Conservation (phyloP, 352 stramenopile genomes). For the Pythium dissotocum region DNA sequence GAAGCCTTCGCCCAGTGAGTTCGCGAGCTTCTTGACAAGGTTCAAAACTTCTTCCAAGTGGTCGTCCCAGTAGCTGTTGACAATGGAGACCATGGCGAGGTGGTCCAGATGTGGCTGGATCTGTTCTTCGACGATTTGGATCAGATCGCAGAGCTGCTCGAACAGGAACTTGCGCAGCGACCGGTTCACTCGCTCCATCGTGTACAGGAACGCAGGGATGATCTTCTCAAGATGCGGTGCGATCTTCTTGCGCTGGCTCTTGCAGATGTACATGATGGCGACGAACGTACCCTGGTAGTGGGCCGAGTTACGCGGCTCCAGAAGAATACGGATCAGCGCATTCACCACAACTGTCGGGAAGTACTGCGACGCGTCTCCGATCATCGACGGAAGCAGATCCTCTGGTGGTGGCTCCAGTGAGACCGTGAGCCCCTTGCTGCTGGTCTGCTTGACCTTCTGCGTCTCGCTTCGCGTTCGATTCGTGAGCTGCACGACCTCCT, state of each 20-base stretch:
- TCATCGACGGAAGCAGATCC: constrained; percentile 82
- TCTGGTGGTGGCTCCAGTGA: constrained; percentile 66
- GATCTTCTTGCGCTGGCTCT: constrained; percentile 93
- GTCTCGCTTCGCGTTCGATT: constrained; percentile 54
- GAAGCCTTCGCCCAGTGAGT: constrained; percentile 84
- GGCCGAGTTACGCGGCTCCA: constrained; percentile 94
- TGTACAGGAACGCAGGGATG: constrained; percentile 96
- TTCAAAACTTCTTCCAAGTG: constrained; percentile 98
- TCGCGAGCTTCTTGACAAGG: constrained; percentile 93
- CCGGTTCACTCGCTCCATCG: constrained; percentile 87
- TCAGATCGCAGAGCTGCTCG: constrained; percentile 95
- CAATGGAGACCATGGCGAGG: constrained; percentile 79
- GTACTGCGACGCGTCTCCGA: constrained; percentile 90
- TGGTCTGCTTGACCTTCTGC: constrained; percentile 75
- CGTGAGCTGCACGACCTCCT: constrained; percentile 51
- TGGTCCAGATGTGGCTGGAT: constrained; percentile 91
- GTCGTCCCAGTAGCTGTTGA: constrained; percentile 84
- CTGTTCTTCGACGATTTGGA: constrained; percentile 96
- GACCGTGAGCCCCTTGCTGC: constrained; percentile 57
- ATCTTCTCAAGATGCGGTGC: constrained; percentile 96
- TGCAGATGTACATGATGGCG: constrained; percentile 99
- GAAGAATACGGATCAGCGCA: constrained; percentile 97
- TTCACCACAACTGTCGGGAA: constrained; percentile 97
- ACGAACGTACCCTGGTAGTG: constrained; percentile 98
- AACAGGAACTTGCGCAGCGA: constrained; percentile 95